These are phyloP conservation scores for Knufia fluminis DNA, from an alignment of 2,329 filamentous ascomycete species.

Conservation along the genomic window DNA sequence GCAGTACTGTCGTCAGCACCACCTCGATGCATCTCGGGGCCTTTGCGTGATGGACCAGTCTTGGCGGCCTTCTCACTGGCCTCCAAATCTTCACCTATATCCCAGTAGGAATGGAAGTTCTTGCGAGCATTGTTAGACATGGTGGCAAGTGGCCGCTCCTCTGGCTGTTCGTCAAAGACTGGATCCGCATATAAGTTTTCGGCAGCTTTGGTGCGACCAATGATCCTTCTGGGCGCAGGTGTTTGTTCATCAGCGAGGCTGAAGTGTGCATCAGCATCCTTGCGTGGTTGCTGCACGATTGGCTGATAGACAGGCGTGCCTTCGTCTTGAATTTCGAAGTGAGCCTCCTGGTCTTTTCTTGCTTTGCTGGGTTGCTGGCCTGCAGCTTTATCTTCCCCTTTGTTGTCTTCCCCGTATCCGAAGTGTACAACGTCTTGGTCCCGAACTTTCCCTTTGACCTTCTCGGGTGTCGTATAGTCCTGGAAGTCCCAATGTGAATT, in stretches of 20 bases:
- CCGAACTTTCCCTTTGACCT: constrained; percentile 55
- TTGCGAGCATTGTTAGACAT: constrained; percentile 68
- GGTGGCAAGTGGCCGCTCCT: constrained; percentile 46
- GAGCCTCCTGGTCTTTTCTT: constrained; percentile 68
- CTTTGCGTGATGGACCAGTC: constrained; percentile 12
- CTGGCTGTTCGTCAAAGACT: constrained; percentile 53
- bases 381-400: constrained; percentile 38
- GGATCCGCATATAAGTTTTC: constrained; percentile 65
- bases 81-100: constrained; percentile 60
- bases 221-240: constrained; percentile 35
- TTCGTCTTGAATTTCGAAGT: constrained; percentile 79
- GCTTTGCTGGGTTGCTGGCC: constrained; percentile 41
- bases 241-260: constrained; percentile 59
- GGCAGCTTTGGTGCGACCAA: constrained; percentile 25
- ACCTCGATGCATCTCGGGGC: constrained; percentile 26
- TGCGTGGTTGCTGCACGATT: constrained; percentile 49
- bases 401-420: constrained; percentile 60
- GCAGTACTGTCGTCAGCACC: constrained; percentile 13
- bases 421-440: constrained; percentile 65
- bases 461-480: constrained; percentile 76
- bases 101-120: constrained; percentile 70
- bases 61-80: constrained; percentile 26
- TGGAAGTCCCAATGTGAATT: constrained; percentile 76
- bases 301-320: constrained; percentile 21
- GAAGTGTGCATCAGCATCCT: constrained; percentile 74